Evolutionary conservation across 345 rosid species (phyloP), one percentile per base, ranked within the genome.

Genomic region (Excoecaria cochinchinensis): DNA sequence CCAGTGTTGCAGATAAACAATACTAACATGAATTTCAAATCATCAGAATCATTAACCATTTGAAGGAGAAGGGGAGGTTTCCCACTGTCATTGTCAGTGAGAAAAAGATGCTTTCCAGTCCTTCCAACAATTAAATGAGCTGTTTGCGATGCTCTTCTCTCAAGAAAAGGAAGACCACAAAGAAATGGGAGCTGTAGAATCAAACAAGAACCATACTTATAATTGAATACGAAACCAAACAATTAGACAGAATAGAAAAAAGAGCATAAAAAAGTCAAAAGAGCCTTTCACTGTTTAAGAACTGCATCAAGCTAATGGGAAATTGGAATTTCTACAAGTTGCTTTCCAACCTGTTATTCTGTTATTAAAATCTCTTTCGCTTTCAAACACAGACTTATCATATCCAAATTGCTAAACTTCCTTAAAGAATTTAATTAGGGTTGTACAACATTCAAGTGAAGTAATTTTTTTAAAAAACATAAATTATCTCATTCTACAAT

Each of bases 81-180:
- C 60, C 90, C 95, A 78, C 83, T 87, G 76, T 91, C 95, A 24
- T 62, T 80, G 71, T 95, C 98, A 31, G 93, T 93, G 44, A 94
- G 90, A 82, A 94, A 94, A 48, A 94, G 89, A 87, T 92, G 98
- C 78, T 88, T 94, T 16, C 99, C 97, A 3, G 99, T 87, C 84
- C 90, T 90, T 77, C 98, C 99, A 77, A 79, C 98, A 76, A 94
- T 78, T 67, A 95, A 79, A 67, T 91, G 97, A 55, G 99, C 97
- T 50, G 94, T 88, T 83, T 91, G 90, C 77, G 97, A 85, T 55
- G 95, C 99, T 79, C 87, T 86, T 73, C 86, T 86, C 86, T 94
- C 99, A 38, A 95, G 97, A 87, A 92, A 91, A 63, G 94, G 90
- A 76, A 92, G 89, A 78, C 97, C 99, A 70, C 95, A 91, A 21